Evolutionary conservation across 495 filamentous ascomycete genomes (phyloP), one percentile per base, ranked within the genome.

Genomic region (Xylaria telfairii): DNA sequence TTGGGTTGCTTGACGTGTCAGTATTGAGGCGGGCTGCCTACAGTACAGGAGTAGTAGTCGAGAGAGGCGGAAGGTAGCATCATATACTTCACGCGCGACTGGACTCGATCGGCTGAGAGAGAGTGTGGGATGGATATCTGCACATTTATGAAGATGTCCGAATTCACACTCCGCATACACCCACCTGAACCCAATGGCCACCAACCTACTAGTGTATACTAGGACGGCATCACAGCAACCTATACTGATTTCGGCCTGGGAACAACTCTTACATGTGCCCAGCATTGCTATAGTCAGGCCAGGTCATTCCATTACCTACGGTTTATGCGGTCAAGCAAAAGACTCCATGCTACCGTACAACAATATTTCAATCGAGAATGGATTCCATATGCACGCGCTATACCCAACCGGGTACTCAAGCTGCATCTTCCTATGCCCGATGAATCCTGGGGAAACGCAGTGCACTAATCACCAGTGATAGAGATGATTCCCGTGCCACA

Each of bases 1-100:
- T 54, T 62, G 30, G 26, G 67, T 63, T 34, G 34, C 19, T 69
- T 53, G 67, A 69, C 67, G 67, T 69, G 67, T 69, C 59, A 63
- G 44, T 17, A 21, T 49, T 54, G 32, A 41, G 57, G 59, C 44
- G 59, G 60, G 37, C 51, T 4, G 46, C n/a, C 17, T 59, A 51
- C 41, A 4, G 13, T 30, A 6, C 2, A n/a, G n/a, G 24, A n/a
- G 34, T 32, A 39, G n/a, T 8, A 19, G 15, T 24, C 32, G 28
- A 32, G 32, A 51, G 59, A 62, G 59, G 37, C 37, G 37, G 30
- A 62, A 60, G 32, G 57, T 60, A 60, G 32, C 57, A 63, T 44
- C 44, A 57, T n/a, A 17, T 42, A 28, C 34, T 63, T 63, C 60
- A 30, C 37, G 39, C 39, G 60, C 24, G 37, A 12, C 7, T 39